These are phyloP conservation scores for Cunninghamia lanceolata DNA, from an alignment of 75 land plant species.

Conservation along the genomic window DNA sequence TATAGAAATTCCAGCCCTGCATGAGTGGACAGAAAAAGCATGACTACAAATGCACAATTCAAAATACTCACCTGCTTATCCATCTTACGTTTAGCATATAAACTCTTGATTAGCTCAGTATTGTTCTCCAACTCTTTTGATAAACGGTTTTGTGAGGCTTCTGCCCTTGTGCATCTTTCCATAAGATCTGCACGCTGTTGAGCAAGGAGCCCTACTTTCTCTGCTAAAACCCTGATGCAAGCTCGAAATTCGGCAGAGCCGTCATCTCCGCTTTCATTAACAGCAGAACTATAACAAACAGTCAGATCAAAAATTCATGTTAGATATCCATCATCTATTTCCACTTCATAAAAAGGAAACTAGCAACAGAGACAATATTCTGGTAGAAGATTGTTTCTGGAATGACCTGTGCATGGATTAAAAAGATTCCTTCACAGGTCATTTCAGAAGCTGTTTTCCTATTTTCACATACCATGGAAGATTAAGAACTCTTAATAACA, in stretches of 20 bases:
- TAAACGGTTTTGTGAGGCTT: slow-evolving; percentile 56
- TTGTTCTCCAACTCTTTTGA: slow-evolving; percentile 74
- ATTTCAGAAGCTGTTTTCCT: neutral
- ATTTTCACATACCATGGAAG: neutral
- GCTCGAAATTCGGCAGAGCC: slow-evolving; percentile 55
- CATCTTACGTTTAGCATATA: slow-evolving; percentile 78
- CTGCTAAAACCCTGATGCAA: slow-evolving; percentile 77
- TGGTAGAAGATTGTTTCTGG: neutral
- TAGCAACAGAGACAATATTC: neutral
- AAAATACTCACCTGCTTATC: slow-evolving; percentile 77
- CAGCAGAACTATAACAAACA: slow-evolving; percentile 13
- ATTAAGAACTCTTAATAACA: neutral
- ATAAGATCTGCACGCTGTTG: slow-evolving; percentile 68
- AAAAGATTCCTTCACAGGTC: neutral
- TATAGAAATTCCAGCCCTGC: neutral
- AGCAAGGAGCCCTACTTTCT: slow-evolving; percentile 59
- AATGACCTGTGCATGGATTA: neutral
- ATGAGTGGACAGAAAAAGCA: neutral
- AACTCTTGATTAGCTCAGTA: slow-evolving; percentile 64
- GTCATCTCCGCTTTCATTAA: slow-evolving; percentile 70
- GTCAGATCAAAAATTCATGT: slow-evolving; percentile 11
- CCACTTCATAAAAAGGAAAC: neutral
- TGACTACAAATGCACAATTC: neutral
- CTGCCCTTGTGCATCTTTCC: slow-evolving; percentile 63
- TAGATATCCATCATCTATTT: neutral